Percentiles rank a stretch among this genome's conserved stretches.
phyloP scores from a whole-genome alignment of 345 rosid genomes.

The Salix koriyanagi region DNA sequence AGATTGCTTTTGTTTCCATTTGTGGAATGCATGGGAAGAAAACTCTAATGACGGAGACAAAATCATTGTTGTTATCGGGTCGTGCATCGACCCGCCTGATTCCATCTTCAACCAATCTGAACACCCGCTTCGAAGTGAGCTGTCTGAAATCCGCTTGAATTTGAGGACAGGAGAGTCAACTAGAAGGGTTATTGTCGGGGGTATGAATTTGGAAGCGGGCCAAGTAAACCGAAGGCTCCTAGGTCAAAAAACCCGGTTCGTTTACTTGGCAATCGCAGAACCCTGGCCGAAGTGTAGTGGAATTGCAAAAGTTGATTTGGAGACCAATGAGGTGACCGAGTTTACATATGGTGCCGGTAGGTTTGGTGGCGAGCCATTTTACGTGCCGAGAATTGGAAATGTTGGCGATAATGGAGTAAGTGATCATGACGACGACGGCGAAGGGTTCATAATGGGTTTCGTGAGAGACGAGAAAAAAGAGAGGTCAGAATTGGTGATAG shows the following conservation, averaged over 20 bases:
- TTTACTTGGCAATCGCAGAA: constrained; percentile 65
- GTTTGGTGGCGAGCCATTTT: constrained; percentile 69
- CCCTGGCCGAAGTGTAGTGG: constrained; percentile 77
- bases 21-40: constrained; percentile 85
- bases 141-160: constrained; percentile 56
- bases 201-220: constrained; percentile 61
- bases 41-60: constrained; percentile 28
- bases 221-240: constrained; percentile 36
- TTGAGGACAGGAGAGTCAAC: constrained; percentile 41
- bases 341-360: constrained; percentile 45
- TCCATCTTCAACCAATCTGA: constrained; percentile 52
- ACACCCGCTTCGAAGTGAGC: constrained; percentile 26
- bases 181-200: constrained; percentile 35
- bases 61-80: constrained; percentile 47
- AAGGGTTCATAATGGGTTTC: constrained; percentile 53
- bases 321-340: constrained; percentile 29
- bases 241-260: constrained; percentile 52
- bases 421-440: constrained; percentile 25
- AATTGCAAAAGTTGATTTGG: constrained; percentile 58
- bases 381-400: constrained; percentile 23
- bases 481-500: constrained; percentile 52
- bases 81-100: constrained; percentile 76
- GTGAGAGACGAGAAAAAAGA: constrained; percentile 54
- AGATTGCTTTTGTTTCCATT: constrained; percentile 61
- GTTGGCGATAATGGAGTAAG: neutral